Percentiles rank a stretch among this genome's conserved stretches.
Evolutionary conservation across 179 eudicot species (phyloP).

Genomic region (Vitellaria paradoxa): DNA sequence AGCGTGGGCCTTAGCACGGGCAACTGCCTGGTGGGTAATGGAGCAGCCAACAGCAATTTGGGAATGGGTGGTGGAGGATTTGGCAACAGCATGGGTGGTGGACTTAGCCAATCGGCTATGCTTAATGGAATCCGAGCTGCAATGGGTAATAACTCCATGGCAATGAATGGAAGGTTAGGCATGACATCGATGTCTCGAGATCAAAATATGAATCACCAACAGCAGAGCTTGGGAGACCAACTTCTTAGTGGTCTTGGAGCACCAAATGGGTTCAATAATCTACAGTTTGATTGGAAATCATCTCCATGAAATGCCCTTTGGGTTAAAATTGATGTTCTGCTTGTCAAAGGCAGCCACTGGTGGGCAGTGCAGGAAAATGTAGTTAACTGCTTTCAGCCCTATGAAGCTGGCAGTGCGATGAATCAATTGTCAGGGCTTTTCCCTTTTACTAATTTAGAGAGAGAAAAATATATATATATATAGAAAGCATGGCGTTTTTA

Average conservation of each 20-base stretch:
- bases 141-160: slow-evolving; percentile 38
- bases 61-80: slow-evolving; percentile 46
- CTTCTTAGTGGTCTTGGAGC: slow-evolving; percentile 74
- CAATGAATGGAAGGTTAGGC: slow-evolving; percentile 66
- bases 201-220: slow-evolving; percentile 56
- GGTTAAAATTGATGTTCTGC: background rate
- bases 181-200: slow-evolving; percentile 44
- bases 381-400: slow-evolving; percentile 16
- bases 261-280: slow-evolving; percentile 65
- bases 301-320: slow-evolving; percentile 41
- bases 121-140: slow-evolving; percentile 59
- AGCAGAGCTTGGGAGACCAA: slow-evolving; percentile 69
- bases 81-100: slow-evolving; percentile 44
- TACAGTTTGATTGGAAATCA: slow-evolving; percentile 89
- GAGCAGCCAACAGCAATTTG: slow-evolving; percentile 34
- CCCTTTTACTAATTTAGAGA: slow-evolving; percentile 3
- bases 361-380: slow-evolving; percentile 28
- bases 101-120: slow-evolving; percentile 59
- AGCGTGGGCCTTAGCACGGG: slow-evolving; percentile 31
- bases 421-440: slow-evolving; percentile 13
- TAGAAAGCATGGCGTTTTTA: slow-evolving; percentile 27
- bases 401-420: slow-evolving; percentile 18
- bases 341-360: slow-evolving; percentile 17
- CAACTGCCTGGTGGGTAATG: slow-evolving; percentile 41
- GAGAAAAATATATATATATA: slow-evolving; percentile 18